These are phyloP conservation scores for Aegilops longissima DNA, from an alignment of 176 grass and related monocot species.

Conservation along the genomic window DNA sequence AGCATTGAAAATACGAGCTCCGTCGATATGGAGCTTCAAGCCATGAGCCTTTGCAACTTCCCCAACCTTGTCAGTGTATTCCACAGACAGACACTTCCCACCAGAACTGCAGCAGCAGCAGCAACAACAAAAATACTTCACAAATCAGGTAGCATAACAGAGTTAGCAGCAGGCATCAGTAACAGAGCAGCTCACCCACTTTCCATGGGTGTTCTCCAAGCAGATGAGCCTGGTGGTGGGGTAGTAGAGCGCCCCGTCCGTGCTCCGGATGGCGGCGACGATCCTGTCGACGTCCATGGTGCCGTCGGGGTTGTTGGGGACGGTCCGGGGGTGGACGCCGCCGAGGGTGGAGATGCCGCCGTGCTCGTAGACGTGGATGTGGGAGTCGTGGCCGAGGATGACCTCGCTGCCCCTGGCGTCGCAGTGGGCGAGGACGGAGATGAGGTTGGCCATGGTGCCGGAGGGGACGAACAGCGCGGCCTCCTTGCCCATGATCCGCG, in stretches of 20 bases:
- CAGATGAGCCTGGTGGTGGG: constrained; percentile 82
- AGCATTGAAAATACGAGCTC: constrained; percentile 93
- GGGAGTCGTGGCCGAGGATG: constrained; percentile 71
- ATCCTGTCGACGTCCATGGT: constrained; percentile 79
- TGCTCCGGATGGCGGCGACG: constrained; percentile 53
- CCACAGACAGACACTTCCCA: constrained; percentile 68
- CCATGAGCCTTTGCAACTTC: constrained; percentile 63
- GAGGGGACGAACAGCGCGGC: constrained; percentile 87
- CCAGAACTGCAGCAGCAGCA: constrained; percentile 48
- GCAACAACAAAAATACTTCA: background rate
- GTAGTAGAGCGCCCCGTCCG: constrained; percentile 47
- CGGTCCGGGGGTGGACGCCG: constrained; percentile 64
- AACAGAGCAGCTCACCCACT: constrained; percentile 65
- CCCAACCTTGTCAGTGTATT: constrained; percentile 80
- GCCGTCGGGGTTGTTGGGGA: constrained; percentile 72
- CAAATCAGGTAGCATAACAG: background rate
- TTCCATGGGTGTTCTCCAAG: constrained; percentile 89
- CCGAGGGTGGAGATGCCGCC: constrained; percentile 85
- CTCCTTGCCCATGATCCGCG: constrained; percentile 67
- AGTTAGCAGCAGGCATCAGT: too few species aligned
- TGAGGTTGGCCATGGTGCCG: constrained; percentile 93
- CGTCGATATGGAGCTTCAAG: constrained; percentile 89
- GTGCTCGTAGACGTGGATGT: constrained; percentile 90
- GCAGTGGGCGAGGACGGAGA: constrained; percentile 43
- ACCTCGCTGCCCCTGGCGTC: constrained; percentile 79